phyloP scores from a whole-genome alignment of 768 basidiomycete species.

The Tylopilus cervinicoccineus region DNA sequence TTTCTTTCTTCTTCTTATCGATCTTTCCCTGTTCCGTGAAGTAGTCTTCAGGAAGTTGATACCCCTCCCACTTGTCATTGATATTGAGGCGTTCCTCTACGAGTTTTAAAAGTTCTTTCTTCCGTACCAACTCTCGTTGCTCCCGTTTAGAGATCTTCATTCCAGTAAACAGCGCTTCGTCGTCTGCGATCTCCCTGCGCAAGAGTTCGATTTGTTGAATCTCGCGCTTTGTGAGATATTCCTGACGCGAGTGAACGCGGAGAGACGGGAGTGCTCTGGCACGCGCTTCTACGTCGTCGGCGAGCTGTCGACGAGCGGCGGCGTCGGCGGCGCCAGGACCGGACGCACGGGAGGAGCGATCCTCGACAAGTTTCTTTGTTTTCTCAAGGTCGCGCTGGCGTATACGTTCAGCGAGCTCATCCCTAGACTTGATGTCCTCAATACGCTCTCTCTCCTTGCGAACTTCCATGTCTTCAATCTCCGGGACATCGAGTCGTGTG shows the following conservation, averaged over 20 bases:
- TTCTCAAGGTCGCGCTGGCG: constrained; percentile 76
- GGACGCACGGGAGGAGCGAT: constrained; percentile 74
- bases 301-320: constrained; percentile 72
- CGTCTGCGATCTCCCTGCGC: constrained; percentile 90
- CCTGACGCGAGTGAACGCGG: constrained; percentile 86
- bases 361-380: constrained; percentile 89
- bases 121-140: constrained; percentile 73
- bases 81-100: constrained; percentile 94
- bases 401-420: constrained; percentile 90
- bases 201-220: constrained; percentile 92
- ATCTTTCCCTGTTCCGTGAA: constrained; percentile 98
- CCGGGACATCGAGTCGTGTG: constrained; percentile 40
- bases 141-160: constrained; percentile 90
- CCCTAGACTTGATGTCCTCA: constrained; percentile 81
- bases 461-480: constrained; percentile 78
- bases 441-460: constrained; percentile 69
- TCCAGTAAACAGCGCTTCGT: constrained; percentile 84
- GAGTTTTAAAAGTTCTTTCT: constrained; percentile 87
- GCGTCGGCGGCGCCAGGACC: constrained; percentile 77
- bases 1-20: constrained; percentile 93
- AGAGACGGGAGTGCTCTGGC: constrained; percentile 59
- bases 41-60: constrained; percentile 96
- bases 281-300: constrained; percentile 69
- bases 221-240: constrained; percentile 96
- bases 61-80: constrained; percentile 94